Conservation (phyloP, 495 filamentous ascomycete species). For the Daldinia caldariorum region DNA sequence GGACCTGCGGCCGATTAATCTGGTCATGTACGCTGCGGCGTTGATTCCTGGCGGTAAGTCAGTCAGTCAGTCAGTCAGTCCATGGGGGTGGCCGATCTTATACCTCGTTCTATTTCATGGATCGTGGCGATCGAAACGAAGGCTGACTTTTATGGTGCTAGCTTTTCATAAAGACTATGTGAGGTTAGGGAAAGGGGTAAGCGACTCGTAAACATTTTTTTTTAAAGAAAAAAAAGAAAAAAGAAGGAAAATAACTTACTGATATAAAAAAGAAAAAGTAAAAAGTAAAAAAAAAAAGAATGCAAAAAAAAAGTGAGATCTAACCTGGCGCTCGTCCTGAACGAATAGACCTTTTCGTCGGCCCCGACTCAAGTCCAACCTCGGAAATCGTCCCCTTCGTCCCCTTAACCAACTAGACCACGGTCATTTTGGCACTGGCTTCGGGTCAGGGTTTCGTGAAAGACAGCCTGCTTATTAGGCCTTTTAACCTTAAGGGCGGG, state of each 20-base stretch:
- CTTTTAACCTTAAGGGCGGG: background rate
- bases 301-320: background rate
- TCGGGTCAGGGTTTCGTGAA: background rate
- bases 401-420: constrained; percentile 2
- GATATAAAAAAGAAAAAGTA: too few relatives aligned
- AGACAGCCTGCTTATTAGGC: background rate
- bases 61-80: constrained; percentile 41
- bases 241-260: too few relatives aligned
- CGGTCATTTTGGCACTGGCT: background rate
- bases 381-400: background rate
- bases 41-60: constrained; percentile 69
- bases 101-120: too few relatives aligned
- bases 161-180: constrained; percentile 25
- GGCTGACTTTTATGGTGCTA: background rate
- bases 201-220: too few relatives aligned
- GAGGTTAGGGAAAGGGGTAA: background rate
- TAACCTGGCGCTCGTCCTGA: background rate
- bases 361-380: background rate
- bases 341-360: background rate
- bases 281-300: too few relatives aligned
- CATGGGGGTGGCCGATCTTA: too few relatives aligned
- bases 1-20: constrained; percentile 66
- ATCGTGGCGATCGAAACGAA: too few relatives aligned
- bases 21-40: constrained; percentile 74
- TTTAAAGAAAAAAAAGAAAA: too few relatives aligned